Conservation (phyloP, 139 green algal genomes). For the Picochlorum sp. region DNA sequence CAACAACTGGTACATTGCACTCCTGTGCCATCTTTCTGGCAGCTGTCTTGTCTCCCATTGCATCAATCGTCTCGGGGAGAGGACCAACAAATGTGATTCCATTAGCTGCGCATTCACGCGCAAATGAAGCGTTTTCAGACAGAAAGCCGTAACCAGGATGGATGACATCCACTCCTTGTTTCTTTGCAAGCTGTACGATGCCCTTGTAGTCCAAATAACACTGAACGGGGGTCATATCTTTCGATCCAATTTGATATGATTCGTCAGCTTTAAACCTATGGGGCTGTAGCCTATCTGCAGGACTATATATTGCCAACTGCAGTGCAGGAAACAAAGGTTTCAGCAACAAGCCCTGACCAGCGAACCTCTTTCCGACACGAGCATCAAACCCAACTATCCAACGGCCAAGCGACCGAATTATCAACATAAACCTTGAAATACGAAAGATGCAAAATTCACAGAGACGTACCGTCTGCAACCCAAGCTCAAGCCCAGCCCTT, state of each 20-base stretch:
- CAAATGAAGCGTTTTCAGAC: conserved; percentile 80
- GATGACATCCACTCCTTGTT: conserved; percentile 79
- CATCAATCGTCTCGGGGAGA: conserved; percentile 66
- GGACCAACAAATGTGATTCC: conserved; percentile 88
- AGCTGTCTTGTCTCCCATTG: conserved; percentile 83
- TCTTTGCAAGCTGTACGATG: conserved; percentile 59
- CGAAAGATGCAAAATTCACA: too few relatives aligned
- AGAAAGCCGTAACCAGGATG: conserved; percentile 91
- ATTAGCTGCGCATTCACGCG: conserved; percentile 63
- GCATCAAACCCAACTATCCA: not conserved
- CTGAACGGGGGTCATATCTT: conserved; percentile 56
- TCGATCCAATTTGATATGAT: conserved; percentile 63
- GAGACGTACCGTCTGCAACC: conserved; percentile 46
- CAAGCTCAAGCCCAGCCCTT: conserved; percentile 83
- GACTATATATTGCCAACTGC: conserved; percentile 82
- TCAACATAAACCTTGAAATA: too few relatives aligned
- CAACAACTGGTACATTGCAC: conserved; percentile 77
- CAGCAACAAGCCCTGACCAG: too few relatives aligned
- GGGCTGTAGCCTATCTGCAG: conserved; percentile 68
- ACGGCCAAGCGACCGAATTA: too few relatives aligned
- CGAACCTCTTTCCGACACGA: not conserved
- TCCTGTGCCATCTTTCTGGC: conserved; percentile 54
- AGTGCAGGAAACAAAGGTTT: not conserved
- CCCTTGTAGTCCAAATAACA: conserved; percentile 78
- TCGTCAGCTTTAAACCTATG: conserved; percentile 85